Evolutionary conservation across 2,329 filamentous ascomycete species (phyloP).

Genomic region (Plectosphaerella plurivora): DNA sequence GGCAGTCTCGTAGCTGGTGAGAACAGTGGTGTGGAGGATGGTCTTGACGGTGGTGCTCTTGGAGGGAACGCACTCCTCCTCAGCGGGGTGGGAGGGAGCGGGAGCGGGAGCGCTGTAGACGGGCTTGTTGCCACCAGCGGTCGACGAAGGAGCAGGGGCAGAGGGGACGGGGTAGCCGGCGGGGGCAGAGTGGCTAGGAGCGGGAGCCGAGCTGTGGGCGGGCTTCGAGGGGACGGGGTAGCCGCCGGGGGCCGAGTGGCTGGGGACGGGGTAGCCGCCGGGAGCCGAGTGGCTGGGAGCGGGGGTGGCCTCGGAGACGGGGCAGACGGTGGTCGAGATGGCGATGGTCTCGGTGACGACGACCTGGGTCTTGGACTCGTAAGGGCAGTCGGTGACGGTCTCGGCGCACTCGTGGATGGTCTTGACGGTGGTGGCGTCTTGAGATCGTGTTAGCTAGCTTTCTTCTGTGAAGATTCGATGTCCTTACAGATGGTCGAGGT

Average conservation of each 20-base stretch:
- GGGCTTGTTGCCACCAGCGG: constrained; percentile 10
- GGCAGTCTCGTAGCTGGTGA: constrained; percentile 42
- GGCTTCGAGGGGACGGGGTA: constrained; percentile 7
- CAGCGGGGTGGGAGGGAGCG: constrained; percentile 7
- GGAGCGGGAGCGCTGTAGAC: constrained; percentile 3
- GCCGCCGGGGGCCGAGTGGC: constrained; percentile 16
- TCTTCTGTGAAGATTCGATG: too few species aligned
- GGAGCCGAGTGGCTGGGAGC: constrained; percentile 9
- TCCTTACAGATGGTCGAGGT: constrained; percentile 50
- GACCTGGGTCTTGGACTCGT: constrained; percentile 14
- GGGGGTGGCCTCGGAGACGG: constrained; percentile 6
- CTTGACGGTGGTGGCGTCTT: constrained; percentile 44
- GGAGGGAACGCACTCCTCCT: constrained; percentile 24
- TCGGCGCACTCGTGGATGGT: constrained; percentile 60
- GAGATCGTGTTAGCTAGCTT: too few species aligned
- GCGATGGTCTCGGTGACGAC: constrained; percentile 17
- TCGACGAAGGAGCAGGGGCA: background rate
- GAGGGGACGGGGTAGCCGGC: background rate
- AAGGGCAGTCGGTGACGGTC: constrained; percentile 59
- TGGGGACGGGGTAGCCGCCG: background rate
- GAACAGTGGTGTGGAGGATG: constrained; percentile 45
- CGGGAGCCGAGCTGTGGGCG: constrained; percentile 11
- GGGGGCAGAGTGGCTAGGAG: constrained; percentile 9
- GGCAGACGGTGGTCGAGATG: constrained; percentile 13
- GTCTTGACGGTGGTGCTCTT: constrained; percentile 36